Evolutionary conservation across 2,329 filamentous ascomycete species (phyloP).

Genomic region (Polytolypa hystricis): DNA sequence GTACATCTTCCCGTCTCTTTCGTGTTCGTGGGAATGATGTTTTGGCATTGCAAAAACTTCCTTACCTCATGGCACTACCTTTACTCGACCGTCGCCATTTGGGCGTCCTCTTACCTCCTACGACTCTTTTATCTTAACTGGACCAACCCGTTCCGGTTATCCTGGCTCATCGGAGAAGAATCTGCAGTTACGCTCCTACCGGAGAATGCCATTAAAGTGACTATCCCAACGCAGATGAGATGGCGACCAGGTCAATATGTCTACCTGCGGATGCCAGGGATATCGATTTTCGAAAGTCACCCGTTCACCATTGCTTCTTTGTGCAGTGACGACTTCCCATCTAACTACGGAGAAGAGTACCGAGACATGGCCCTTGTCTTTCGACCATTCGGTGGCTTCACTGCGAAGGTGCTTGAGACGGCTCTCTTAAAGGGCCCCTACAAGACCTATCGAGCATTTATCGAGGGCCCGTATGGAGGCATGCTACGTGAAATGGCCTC

Average conservation of each 20-base stretch:
- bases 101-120: slow-evolving; percentile 60
- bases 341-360: slow-evolving; percentile 77
- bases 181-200: slow-evolving; percentile 80
- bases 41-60: slow-evolving; percentile 95
- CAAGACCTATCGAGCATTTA: slow-evolving; percentile 82
- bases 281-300: slow-evolving; percentile 84
- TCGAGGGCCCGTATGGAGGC: slow-evolving; percentile 90
- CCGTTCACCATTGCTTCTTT: slow-evolving; percentile 91
- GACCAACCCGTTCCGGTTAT: slow-evolving; percentile 65
- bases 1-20: slow-evolving; percentile 74
- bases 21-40: slow-evolving; percentile 70
- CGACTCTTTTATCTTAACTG: slow-evolving; percentile 84
- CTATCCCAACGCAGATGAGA: slow-evolving; percentile 80
- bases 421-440: slow-evolving; percentile 78
- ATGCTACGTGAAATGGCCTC: slow-evolving; percentile 83
- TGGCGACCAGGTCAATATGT: slow-evolving; percentile 94
- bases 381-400: slow-evolving; percentile 84
- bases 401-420: slow-evolving; percentile 68
- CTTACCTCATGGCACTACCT: slow-evolving; percentile 84
- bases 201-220: slow-evolving; percentile 91
- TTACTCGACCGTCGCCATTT: slow-evolving; percentile 68
- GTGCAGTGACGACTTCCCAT: slow-evolving; percentile 87
- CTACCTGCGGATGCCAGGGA: slow-evolving; percentile 86
- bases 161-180: slow-evolving; percentile 83
- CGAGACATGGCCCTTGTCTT: slow-evolving; percentile 86